Conservation (phyloP, 2,329 filamentous ascomycete genomes). For the Didymella exigua region DNA sequence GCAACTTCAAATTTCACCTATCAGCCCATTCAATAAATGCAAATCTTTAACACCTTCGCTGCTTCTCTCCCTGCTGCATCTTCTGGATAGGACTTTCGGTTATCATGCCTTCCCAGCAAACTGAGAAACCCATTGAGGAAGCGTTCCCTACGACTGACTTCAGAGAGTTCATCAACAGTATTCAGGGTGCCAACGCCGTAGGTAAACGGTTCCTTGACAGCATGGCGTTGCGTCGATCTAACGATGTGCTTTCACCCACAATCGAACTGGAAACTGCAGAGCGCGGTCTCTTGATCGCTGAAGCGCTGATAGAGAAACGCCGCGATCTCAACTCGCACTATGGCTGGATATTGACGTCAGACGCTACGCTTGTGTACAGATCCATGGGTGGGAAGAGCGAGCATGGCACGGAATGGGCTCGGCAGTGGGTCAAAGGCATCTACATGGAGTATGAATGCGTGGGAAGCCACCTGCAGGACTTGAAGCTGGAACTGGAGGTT, state of each 20-base stretch:
- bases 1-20: background rate
- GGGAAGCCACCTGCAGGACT: background rate
- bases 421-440: background rate
- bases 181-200: background rate
- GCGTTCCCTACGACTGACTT: background rate
- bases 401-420: background rate
- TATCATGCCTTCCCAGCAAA: background rate
- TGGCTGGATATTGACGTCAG: constrained; percentile 5
- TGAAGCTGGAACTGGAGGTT: background rate
- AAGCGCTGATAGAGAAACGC: background rate
- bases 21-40: no score
- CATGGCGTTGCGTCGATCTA: background rate
- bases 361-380: background rate
- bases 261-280: background rate
- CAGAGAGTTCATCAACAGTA: background rate
- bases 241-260: rapidly evolving
- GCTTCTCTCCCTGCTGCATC: no score
- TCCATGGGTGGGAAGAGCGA: background rate
- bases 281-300: background rate
- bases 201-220: background rate
- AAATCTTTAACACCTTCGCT: no score
- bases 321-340: constrained; percentile 8
- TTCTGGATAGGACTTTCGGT: background rate
- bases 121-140: background rate
- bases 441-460: background rate